Evolutionary conservation across 73 alveolate genomes (phyloP), one percentile per base, ranked within the genome.

Genomic region (Paramecium sexaurelia): DNA sequence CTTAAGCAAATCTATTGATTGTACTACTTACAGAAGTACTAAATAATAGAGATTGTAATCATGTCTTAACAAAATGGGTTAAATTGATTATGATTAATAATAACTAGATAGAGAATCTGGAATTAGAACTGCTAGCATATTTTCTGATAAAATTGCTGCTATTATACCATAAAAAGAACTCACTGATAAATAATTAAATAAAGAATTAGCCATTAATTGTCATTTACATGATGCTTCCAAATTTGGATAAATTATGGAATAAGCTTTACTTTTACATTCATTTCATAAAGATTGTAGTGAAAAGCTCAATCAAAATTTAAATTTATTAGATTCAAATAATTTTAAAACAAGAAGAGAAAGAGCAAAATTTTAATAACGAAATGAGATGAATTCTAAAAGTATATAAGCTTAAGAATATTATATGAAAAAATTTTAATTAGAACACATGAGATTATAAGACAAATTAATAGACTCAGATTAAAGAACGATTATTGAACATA

Each of bases 241-340:
- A 32, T 61, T 61, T 24, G 43, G 83, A 32, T 61, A 61, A 61
- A 32, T 61, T 61, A 61, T 61, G 83, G 83, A 61, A 32, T 32
- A 61, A 29, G 83, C 83, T 26, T 29, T 61, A 13, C 26, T 61
- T 9, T 11, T 61, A 61, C 83, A 61, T 26, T 61, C 39, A 6
- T 61, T 61, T 29, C 83, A 61, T n/a, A 61, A 61, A 26, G 43
- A 61, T 11, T 61, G 83, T 24, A 61, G 43, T 61, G 39, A 61
- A 26, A 61, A 61, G 26, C 43, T 51, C 17, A 51, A 51, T 51
- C 13, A 51, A 51, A 51, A 51, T 51, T 20, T 51, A 51, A 51
- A 29, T 51, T n/a, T 51, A 15, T 5, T 51, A 6, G 67, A 51
- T 51, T 29, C 67, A 1, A 51, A 51, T 7, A 51, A 51, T 51